phyloP scores from a whole-genome alignment of 768 basidiomycete species.

The Roridomyces roridus region DNA sequence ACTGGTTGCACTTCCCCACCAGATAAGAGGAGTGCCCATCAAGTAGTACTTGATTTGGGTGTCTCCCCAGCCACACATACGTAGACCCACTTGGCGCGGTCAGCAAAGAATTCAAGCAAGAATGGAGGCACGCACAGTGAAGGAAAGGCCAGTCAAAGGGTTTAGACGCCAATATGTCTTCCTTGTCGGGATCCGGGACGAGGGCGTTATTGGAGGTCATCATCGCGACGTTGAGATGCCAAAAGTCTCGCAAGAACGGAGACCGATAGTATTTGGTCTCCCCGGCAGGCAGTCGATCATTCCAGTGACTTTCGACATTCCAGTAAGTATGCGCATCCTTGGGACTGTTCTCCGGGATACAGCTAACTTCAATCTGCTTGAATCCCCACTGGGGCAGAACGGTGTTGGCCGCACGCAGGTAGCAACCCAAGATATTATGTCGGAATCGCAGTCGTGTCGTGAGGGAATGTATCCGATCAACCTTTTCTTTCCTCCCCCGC shows the following conservation, averaged over 20 bases:
- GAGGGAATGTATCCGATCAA: constrained; percentile 81
- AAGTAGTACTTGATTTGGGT: constrained; percentile 90
- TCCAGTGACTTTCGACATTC: constrained; percentile 99
- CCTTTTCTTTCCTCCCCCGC: constrained; percentile 60
- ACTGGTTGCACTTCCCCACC: constrained; percentile 83
- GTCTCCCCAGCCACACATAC: constrained; percentile 98
- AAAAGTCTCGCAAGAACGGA: constrained; percentile 95
- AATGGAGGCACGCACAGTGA: constrained; percentile 58
- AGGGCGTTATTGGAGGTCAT: constrained; percentile 99
- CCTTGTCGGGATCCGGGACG: constrained; percentile 96
- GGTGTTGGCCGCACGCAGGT: constrained; percentile 87
- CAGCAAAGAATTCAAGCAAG: too few species aligned
- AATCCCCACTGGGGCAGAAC: constrained; percentile 98
- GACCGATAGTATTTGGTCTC: constrained; percentile 86
- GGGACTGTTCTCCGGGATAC: constrained; percentile 86
- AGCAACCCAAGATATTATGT: constrained; percentile 82
- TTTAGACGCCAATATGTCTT: constrained; percentile 93
- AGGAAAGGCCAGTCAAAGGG: constrained; percentile 96
- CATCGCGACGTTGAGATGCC: constrained; percentile 99
- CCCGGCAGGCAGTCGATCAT: constrained; percentile 85
- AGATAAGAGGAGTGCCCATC: constrained; percentile 89
- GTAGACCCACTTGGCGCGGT: constrained; percentile 41
- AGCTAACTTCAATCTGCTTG: constrained; percentile 97
- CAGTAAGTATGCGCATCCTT: constrained; percentile 89
- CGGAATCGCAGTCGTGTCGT: constrained; percentile 89